A percentile compares a stretch with the other conserved stretches of the same genome.
Conservation (phyloP, 2,329 filamentous ascomycete species). For the Sclerotinia minor region DNA sequence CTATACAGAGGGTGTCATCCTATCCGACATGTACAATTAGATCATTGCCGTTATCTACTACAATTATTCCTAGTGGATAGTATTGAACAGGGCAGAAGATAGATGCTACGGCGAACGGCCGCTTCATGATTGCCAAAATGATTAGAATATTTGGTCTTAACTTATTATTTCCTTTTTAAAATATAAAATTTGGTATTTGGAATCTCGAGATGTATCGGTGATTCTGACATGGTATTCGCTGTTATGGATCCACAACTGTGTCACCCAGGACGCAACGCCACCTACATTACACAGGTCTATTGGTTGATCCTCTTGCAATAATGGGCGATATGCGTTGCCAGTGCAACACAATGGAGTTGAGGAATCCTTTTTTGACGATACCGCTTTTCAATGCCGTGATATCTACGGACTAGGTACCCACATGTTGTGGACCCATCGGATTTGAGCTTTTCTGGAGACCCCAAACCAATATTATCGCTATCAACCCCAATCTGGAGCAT, state of each 20-base stretch:
- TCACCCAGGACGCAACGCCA: not conserved
- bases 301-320: not conserved
- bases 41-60: not conserved
- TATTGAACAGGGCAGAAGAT: not conserved
- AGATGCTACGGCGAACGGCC: not conserved
- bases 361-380: not conserved
- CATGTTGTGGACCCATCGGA: not conserved
- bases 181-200: not conserved
- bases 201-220: not conserved
- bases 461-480: slow-evolving; percentile 6
- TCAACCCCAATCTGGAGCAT: slow-evolving; percentile 1
- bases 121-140: not conserved
- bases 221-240: not conserved
- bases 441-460: slow-evolving; percentile 12
- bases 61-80: not conserved
- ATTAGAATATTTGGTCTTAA: not conserved
- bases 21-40: not conserved
- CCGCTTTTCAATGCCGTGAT: not conserved
- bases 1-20: not conserved
- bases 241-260: not conserved
- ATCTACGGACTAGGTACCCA: not conserved
- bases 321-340: not conserved
- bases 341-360: not conserved
- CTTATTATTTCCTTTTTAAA: not conserved
- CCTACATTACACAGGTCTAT: not conserved